Evolutionary conservation across 441 rosid species (phyloP).

Genomic region (Eruca vesicaria): DNA sequence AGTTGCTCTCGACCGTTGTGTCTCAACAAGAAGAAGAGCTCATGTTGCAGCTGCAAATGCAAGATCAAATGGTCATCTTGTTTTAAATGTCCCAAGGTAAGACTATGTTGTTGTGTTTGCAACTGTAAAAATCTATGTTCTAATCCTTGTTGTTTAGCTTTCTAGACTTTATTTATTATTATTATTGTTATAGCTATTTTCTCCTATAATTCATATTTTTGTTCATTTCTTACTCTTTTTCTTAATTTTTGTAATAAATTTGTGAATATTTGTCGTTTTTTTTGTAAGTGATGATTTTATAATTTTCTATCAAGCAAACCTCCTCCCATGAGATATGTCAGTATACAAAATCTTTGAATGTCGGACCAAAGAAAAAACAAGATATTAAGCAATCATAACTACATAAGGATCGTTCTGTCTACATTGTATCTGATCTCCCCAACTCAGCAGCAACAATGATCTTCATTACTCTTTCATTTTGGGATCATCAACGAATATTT

Average conservation of each 20-base stretch:
- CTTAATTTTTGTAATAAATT: conserved; percentile 26
- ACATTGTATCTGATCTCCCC: not conserved
- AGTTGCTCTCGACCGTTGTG: conserved; percentile 43
- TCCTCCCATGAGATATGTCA: not conserved
- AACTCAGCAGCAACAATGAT: not conserved
- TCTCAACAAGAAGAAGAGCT: conserved; percentile 38
- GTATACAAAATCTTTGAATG: not conserved
- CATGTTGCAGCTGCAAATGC: conserved; percentile 45
- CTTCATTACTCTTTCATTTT: not conserved
- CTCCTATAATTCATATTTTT: conserved; percentile 1
- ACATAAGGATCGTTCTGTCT: not conserved
- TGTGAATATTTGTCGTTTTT: conserved; percentile 27
- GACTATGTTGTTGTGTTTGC: conserved; percentile 45
- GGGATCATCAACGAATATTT: not conserved
- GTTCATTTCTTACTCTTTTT: conserved; percentile 10
- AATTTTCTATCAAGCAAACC: not conserved
- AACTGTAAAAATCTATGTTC: conserved; percentile 56
- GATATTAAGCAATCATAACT: not conserved
- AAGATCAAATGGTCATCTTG: conserved; percentile 36
- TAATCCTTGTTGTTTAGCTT: conserved; percentile 57
- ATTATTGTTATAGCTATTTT: not conserved
- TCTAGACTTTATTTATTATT: conserved; percentile 29
- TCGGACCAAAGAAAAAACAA: not conserved
- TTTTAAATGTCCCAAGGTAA: conserved; percentile 56
- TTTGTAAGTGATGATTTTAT: conserved; percentile 12